Conservation (phyloP, 2,329 filamentous ascomycete species). For the Biscogniauxia marginata region DNA sequence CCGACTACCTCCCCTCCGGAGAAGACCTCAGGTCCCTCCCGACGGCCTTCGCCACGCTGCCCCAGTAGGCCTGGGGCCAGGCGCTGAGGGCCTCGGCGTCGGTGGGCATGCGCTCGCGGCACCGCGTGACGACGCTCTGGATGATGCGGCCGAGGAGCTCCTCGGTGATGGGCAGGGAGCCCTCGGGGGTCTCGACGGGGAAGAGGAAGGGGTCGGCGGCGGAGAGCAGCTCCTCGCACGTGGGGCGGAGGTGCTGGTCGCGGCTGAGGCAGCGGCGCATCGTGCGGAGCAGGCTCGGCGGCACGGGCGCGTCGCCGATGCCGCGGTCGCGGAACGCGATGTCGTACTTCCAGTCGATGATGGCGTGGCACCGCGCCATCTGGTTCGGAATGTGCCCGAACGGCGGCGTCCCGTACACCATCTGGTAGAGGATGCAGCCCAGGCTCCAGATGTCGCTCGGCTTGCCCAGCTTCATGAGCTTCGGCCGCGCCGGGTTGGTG, state of each 20-base stretch:
- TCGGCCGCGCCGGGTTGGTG: constrained; percentile 47
- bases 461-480: constrained; percentile 93
- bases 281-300: constrained; percentile 57
- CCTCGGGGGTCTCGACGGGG: constrained; percentile 55
- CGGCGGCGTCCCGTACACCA: constrained; percentile 95
- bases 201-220: constrained; percentile 63
- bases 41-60: constrained; percentile 54
- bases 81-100: constrained; percentile 54
- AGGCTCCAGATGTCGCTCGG: constrained; percentile 95
- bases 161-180: constrained; percentile 59
- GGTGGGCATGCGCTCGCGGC: constrained; percentile 56
- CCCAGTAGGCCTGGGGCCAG: constrained; percentile 63
- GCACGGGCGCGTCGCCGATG: constrained; percentile 63
- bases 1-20: not conserved
- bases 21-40: constrained; percentile 27
- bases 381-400: constrained; percentile 90
- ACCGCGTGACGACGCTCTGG: constrained; percentile 60
- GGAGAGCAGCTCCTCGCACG: constrained; percentile 60
- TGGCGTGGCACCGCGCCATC: constrained; percentile 82
- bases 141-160: constrained; percentile 62
- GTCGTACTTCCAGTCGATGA: constrained; percentile 72
- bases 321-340: constrained; percentile 72
- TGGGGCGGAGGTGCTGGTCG: constrained; percentile 61
- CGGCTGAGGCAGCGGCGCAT: constrained; percentile 63
- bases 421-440: constrained; percentile 95